phyloP scores from a whole-genome alignment of 1,284 basidiomycete species.

The Amylostereum chailletii region DNA sequence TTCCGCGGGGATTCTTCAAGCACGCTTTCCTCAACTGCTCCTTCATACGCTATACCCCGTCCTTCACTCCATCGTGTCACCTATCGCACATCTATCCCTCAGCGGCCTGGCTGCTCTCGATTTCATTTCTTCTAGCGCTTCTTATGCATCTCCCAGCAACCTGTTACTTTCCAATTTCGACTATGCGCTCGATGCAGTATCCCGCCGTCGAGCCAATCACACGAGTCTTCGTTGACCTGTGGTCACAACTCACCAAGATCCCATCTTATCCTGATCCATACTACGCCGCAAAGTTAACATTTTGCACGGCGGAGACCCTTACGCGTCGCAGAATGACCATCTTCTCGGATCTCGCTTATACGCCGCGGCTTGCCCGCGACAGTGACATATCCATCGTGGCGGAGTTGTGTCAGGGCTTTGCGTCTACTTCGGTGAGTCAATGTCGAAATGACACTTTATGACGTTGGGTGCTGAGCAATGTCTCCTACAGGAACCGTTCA shows the following conservation, averaged over 20 bases:
- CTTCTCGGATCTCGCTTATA: slow-evolving; percentile 21
- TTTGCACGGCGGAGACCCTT: slow-evolving; percentile 40
- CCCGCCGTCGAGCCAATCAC: slow-evolving; percentile 56
- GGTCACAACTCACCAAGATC: slow-evolving; percentile 36
- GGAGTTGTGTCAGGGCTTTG: slow-evolving; percentile 45
- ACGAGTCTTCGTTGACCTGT: slow-evolving; percentile 35
- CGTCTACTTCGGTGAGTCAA: slow-evolving; percentile 43
- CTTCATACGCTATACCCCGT: slow-evolving; percentile 78
- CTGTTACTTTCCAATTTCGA: slow-evolving; percentile 89
- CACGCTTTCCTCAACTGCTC: slow-evolving; percentile 63
- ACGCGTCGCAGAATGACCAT: slow-evolving; percentile 16
- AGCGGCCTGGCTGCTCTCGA: slow-evolving; percentile 66
- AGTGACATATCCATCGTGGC: slow-evolving; percentile 37
- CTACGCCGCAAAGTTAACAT: slow-evolving; percentile 53
- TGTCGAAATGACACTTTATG: slow-evolving; percentile 5
- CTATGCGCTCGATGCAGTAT: slow-evolving; percentile 85
- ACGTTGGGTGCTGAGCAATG: slow-evolving; percentile 3
- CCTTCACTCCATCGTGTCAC: slow-evolving; percentile 73
- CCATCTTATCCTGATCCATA: slow-evolving; percentile 34
- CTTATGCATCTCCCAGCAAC: slow-evolving; percentile 78
- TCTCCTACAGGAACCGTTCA: slow-evolving; percentile 42
- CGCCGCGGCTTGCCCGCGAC: slow-evolving; percentile 33
- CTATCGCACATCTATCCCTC: slow-evolving; percentile 53
- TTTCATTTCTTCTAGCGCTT: slow-evolving; percentile 60
- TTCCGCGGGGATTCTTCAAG: slow-evolving; percentile 57